phyloP scores from a whole-genome alignment of 371 early-diverging fungal species.

The Sporodiniella umbellata region DNA sequence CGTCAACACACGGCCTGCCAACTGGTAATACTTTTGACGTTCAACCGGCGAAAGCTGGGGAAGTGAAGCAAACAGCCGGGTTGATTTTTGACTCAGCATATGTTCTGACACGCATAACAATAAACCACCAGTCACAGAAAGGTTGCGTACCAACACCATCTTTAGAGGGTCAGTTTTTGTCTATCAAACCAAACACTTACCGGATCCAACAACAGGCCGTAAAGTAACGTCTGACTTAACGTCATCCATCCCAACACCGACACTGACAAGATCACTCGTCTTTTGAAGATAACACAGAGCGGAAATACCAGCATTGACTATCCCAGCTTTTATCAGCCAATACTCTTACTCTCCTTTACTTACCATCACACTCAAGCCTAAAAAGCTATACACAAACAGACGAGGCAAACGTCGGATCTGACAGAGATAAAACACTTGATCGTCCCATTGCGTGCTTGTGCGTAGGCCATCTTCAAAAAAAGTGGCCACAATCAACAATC shows the following conservation, averaged over 20 bases:
- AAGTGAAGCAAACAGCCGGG: conserved; percentile 71
- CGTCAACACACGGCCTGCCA: conserved; percentile 86
- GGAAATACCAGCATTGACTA: conserved; percentile 76
- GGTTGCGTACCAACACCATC: conserved; percentile 82
- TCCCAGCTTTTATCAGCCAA: no score
- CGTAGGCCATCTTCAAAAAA: conserved; percentile 40
- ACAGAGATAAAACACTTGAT: conserved; percentile 24
- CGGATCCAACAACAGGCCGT: conserved; percentile 87
- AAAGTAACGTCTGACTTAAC: conserved; percentile 80
- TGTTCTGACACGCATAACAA: conserved; percentile 82
- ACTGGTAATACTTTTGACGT: conserved; percentile 76
- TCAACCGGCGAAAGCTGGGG: conserved; percentile 78
- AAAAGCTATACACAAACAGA: conserved; percentile 6
- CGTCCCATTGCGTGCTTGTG: conserved; percentile 27
- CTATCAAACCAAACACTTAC: conserved; percentile 9
- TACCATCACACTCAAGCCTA: conserved; percentile 66
- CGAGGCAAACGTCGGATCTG: conserved; percentile 18
- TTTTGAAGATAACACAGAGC: conserved; percentile 69
- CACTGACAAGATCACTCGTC: conserved; percentile 73
- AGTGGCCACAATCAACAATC: conserved; percentile 33
- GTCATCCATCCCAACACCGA: conserved; percentile 69
- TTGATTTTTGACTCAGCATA: conserved; percentile 34
- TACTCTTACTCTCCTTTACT: background rate
- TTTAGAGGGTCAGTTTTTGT: background rate
- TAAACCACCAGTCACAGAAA: conserved; percentile 88